Conservation (phyloP, 2,329 filamentous ascomycete species). For the Diaporthe citriasiana region DNA sequence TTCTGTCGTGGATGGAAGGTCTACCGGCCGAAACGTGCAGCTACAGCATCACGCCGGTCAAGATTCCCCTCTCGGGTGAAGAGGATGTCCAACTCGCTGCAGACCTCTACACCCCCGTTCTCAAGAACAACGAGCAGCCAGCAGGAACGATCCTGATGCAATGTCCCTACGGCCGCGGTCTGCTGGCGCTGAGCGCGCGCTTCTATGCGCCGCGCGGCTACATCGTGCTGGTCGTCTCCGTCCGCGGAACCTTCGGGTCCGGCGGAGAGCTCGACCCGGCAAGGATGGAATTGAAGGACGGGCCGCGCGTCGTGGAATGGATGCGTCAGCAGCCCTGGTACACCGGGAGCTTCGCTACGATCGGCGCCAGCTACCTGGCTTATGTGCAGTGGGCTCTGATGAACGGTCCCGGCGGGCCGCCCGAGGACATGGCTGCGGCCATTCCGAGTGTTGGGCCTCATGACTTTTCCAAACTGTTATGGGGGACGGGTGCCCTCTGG, state of each 20-base stretch:
- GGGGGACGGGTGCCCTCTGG: constrained; percentile 43
- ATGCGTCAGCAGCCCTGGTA: constrained; percentile 46
- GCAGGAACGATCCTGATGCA: constrained; percentile 40
- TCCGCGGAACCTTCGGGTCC: constrained; percentile 46
- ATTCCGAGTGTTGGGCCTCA: constrained; percentile 38
- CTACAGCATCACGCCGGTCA: constrained; percentile 38
- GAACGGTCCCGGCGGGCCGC: constrained; percentile 37
- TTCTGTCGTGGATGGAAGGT: constrained; percentile 19
- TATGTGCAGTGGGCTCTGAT: constrained; percentile 46
- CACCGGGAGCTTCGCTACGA: constrained; percentile 44
- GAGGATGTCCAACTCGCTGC: constrained; percentile 43
- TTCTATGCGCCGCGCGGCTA: constrained; percentile 46
- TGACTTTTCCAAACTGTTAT: constrained; percentile 38
- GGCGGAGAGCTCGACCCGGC: constrained; percentile 39
- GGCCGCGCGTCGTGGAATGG: constrained; percentile 43
- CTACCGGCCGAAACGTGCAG: constrained; percentile 37
- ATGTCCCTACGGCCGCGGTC: constrained; percentile 42
- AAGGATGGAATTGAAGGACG: constrained; percentile 39
- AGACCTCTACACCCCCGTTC: constrained; percentile 44
- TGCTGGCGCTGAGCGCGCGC: constrained; percentile 33
- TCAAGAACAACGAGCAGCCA: constrained; percentile 2
- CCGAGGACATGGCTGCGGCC: constrained; percentile 41
- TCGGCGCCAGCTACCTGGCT: constrained; percentile 44
- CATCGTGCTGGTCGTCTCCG: constrained; percentile 44
- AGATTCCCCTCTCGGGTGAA: constrained; percentile 40